Percentiles rank a stretch among this genome's conserved stretches.
Conservation (phyloP, 1,284 basidiomycete genomes). For the Sanguinoderma infundibulare region DNA sequence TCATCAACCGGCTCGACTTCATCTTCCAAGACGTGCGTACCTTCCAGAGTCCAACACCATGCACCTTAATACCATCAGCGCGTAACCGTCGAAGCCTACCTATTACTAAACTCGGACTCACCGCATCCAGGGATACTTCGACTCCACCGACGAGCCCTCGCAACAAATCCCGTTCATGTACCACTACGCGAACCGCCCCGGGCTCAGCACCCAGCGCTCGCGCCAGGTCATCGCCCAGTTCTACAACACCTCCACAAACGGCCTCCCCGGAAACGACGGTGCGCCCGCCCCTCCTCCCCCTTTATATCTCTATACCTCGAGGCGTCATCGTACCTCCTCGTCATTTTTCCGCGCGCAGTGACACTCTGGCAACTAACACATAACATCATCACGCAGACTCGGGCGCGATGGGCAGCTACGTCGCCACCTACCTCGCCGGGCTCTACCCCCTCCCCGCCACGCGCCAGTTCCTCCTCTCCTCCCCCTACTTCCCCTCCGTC, state of each 20-base stretch:
- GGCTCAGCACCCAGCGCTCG: slow-evolving; percentile 58
- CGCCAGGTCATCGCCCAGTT: slow-evolving; percentile 56
- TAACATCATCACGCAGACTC: too few relatives aligned
- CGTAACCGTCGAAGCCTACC: too few relatives aligned
- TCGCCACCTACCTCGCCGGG: slow-evolving; percentile 61
- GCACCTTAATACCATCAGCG: too few relatives aligned
- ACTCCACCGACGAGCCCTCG: slow-evolving; percentile 63
- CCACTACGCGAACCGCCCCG: slow-evolving; percentile 63
- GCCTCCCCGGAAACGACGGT: slow-evolving; percentile 68
- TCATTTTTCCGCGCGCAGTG: too few relatives aligned
- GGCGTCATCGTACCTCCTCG: too few relatives aligned
- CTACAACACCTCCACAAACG: slow-evolving; percentile 59
- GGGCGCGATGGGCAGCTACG: slow-evolving; percentile 72
- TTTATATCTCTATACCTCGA: not conserved
- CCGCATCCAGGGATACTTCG: slow-evolving; percentile 51
- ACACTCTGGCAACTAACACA: too few relatives aligned
- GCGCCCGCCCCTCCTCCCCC: slow-evolving; percentile 17
- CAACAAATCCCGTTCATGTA: slow-evolving; percentile 70
- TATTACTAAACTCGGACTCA: not conserved
- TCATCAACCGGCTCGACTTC: slow-evolving; percentile 57
- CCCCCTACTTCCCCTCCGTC: slow-evolving; percentile 63
- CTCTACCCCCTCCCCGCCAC: slow-evolving; percentile 68
- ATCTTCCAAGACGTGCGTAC: slow-evolving; percentile 60
- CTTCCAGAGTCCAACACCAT: too few relatives aligned
- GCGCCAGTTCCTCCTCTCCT: slow-evolving; percentile 60